phyloP scores from a whole-genome alignment of 805 yeast genomes.

The Maudiozyma pseudohumilis region DNA sequence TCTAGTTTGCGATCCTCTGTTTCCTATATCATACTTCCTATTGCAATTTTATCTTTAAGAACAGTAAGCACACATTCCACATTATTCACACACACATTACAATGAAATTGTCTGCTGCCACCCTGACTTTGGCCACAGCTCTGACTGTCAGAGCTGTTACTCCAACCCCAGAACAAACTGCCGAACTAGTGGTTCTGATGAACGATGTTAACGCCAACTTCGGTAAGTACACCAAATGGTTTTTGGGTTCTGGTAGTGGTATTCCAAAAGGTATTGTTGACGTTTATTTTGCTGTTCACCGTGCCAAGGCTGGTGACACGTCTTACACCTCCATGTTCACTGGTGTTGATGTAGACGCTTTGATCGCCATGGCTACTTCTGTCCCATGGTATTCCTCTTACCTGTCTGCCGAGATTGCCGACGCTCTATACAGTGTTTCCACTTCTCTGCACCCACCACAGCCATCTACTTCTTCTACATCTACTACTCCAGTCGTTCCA shows the following conservation, averaged over 20 bases:
- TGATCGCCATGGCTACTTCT: conserved; percentile 13
- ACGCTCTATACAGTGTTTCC: neutral
- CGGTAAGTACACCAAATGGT: conserved; percentile 5
- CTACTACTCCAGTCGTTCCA: neutral
- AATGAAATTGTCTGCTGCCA: conserved; percentile 2
- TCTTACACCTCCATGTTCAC: conserved; percentile 2
- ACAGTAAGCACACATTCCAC: too few species aligned
- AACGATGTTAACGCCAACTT: conserved; percentile 12
- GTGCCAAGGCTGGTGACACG: neutral
- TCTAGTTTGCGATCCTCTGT: too few species aligned
- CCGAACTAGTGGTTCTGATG: conserved; percentile 13
- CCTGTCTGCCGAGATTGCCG: conserved; percentile 9
- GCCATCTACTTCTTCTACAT: neutral
- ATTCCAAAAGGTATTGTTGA: neutral
- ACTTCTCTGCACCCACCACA: neutral
- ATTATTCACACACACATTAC: too few species aligned
- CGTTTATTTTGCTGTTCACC: neutral
- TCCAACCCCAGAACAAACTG: conserved; percentile 7
- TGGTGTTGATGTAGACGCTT: neutral
- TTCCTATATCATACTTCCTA: too few species aligned
- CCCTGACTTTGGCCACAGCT: neutral
- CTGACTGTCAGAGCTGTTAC: conserved; percentile 5
- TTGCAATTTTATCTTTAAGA: too few species aligned
- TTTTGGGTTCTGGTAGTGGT: neutral
- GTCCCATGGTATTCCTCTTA: conserved; percentile 28